These are phyloP conservation scores for Auricularia sp. DNA, from an alignment of 768 basidiomycete genomes.

Conservation along the genomic window DNA sequence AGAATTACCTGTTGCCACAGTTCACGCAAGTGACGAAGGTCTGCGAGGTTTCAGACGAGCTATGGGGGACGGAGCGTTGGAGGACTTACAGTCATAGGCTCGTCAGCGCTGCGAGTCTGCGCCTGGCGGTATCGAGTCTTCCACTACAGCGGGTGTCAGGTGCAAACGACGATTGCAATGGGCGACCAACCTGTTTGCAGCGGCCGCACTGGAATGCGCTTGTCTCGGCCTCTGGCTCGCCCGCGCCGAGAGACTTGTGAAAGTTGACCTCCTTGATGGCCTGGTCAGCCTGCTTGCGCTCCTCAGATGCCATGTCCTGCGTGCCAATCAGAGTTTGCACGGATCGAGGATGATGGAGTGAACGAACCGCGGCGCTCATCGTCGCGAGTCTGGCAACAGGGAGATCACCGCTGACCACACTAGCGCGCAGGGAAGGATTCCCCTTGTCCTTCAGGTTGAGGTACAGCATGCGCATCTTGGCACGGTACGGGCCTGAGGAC, in stretches of 20 bases:
- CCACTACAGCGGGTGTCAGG: conserved; percentile 31
- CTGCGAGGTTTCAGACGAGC: conserved; percentile 25
- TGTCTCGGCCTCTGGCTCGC: conserved; percentile 86
- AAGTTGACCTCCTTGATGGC: conserved; percentile 80
- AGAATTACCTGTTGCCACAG: conserved; percentile 46
- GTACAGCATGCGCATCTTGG: conserved; percentile 78
- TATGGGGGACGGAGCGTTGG: conserved; percentile 4
- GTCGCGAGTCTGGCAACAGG: conserved; percentile 55
- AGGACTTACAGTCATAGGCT: conserved; percentile 85
- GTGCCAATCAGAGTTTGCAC: not conserved
- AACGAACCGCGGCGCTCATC: conserved; percentile 72
- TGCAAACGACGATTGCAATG: not conserved
- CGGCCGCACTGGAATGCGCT: conserved; percentile 94
- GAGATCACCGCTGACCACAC: conserved; percentile 76
- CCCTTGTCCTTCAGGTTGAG: conserved; percentile 94
- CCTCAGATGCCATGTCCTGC: conserved; percentile 94
- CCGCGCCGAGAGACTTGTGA: conserved; percentile 84
- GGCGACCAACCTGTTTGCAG: conserved; percentile 68
- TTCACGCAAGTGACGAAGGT: conserved; percentile 82
- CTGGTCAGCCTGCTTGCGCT: conserved; percentile 73
- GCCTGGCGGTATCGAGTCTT: conserved; percentile 92
- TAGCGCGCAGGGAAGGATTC: conserved; percentile 79
- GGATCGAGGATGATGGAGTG: not conserved
- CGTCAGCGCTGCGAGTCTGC: conserved; percentile 95
- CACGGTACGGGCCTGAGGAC: conserved; percentile 44